phyloP scores from a whole-genome alignment of 495 filamentous ascomycete species.

The Geopyxis carbonaria region DNA sequence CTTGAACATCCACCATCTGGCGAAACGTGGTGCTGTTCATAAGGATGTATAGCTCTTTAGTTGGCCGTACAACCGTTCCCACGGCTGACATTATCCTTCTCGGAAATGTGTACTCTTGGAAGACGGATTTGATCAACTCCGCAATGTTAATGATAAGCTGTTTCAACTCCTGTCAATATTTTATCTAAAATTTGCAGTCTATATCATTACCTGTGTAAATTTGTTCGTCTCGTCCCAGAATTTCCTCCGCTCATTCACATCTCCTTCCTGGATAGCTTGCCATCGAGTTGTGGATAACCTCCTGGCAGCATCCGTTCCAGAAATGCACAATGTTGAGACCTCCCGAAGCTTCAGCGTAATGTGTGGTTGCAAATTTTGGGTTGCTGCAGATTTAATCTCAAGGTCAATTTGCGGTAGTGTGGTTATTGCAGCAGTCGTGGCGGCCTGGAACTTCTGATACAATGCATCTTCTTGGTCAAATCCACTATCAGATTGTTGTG shows the following conservation, averaged over 20 bases:
- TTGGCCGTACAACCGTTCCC: slow-evolving; percentile 21
- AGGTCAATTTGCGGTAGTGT: slow-evolving; percentile 20
- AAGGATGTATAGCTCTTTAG: slow-evolving; percentile 24
- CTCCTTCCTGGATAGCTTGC: slow-evolving; percentile 22
- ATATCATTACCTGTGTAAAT: slow-evolving; percentile 18
- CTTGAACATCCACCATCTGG: slow-evolving; percentile 12
- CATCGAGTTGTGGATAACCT: slow-evolving; percentile 20
- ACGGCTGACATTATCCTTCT: slow-evolving; percentile 19
- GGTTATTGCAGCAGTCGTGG: slow-evolving; percentile 16
- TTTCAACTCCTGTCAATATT: background rate
- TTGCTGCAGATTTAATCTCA: slow-evolving; percentile 19
- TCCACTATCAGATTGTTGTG: slow-evolving; percentile 19
- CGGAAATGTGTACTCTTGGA: slow-evolving; percentile 21
- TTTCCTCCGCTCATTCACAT: slow-evolving; percentile 19
- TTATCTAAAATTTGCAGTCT: slow-evolving; percentile 6
- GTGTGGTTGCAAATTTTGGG: slow-evolving; percentile 15
- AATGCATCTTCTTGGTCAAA: slow-evolving; percentile 21
- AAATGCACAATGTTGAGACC: slow-evolving; percentile 18
- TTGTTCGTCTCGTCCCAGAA: slow-evolving; percentile 26
- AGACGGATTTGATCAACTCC: slow-evolving; percentile 23
- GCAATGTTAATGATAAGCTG: slow-evolving; percentile 24
- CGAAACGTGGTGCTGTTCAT: slow-evolving; percentile 22
- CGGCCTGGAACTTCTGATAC: slow-evolving; percentile 22
- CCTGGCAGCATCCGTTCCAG: slow-evolving; percentile 19
- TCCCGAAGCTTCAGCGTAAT: slow-evolving; percentile 21